Evolutionary conservation across 2,329 filamentous ascomycete genomes (phyloP), one percentile per base, ranked within the genome.

Genomic region (Ophiostoma ulmi): DNA sequence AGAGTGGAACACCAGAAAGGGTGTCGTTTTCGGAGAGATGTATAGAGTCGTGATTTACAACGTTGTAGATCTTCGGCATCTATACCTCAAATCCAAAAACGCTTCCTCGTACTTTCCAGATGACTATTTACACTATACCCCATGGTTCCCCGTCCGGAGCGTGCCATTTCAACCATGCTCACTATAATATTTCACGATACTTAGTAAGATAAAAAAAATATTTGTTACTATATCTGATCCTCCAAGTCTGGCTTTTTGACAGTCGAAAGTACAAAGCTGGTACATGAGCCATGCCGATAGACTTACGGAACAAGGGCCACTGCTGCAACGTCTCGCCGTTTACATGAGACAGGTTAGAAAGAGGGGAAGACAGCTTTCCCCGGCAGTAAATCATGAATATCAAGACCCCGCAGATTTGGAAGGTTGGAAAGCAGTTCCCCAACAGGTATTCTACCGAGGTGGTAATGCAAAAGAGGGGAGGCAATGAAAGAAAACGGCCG

Each of bases 361-460:
- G 52, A 58, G 52, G 52, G 52, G 52, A 58, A 58, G 22, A 10
- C 52, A 26, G 22, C 52, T 58, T 31, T 10, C 52, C 52, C 52
- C 52, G 52, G 52, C 22, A 58, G 26, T 58, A 26, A 14, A 5
- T 58, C 8, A 31, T 26, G 26, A 13, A 58, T 3, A 4, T 7
- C 11, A 13, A 58, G 5, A 11, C 52, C n/a, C 52, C 52, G 52
- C 22, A 58, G 52, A 13, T 26, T 17, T 26, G n/a, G 7, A n/a
- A 26, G n/a, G 10, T 26, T 22, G 22, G 22, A 13, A 22, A 22
- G 52, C 52, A 58, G 4, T 58, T 26, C 52, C n/a, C 52, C 52
- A 58, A 58, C 52, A 58, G 13, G 52, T 14, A 58, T 58, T 58
- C 52, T 58, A 26, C 52, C 52, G 52, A 58, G 52, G 52, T 13